A percentile compares a stretch with the other conserved stretches of the same genome.
These are phyloP conservation scores for Endocladia muricata DNA, from an alignment of 31 red algal genomes.

Conservation along the genomic window DNA sequence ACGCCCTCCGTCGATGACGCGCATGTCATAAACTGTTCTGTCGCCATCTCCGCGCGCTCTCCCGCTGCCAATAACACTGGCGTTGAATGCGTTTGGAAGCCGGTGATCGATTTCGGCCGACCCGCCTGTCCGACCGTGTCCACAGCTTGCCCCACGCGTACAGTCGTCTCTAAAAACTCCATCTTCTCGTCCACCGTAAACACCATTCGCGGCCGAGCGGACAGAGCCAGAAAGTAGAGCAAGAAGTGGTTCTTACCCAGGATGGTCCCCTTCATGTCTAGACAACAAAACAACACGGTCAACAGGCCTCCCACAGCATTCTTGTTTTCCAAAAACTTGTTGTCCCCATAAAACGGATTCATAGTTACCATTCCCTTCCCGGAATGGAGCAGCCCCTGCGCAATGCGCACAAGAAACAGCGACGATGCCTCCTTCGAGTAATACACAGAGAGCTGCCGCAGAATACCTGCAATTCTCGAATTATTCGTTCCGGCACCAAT, in stretches of 20 bases:
- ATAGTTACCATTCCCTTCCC: constrained; percentile 86
- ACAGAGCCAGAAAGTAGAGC: constrained; percentile 81
- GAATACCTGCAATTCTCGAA: constrained; percentile 82
- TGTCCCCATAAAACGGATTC: constrained; percentile 72
- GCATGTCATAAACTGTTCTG: constrained; percentile 72
- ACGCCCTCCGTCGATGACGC: constrained; percentile 83
- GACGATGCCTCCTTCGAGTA: constrained; percentile 81
- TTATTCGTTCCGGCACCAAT: constrained; percentile 95
- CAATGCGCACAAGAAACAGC: constrained; percentile 84
- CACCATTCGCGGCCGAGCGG: constrained; percentile 84
- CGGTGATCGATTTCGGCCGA: constrained; percentile 89
- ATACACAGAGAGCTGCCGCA: constrained; percentile 86
- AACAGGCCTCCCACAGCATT: constrained; percentile 77
- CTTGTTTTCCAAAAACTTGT: constrained; percentile 62
- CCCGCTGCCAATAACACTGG: constrained; percentile 87
- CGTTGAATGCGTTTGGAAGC: constrained; percentile 96
- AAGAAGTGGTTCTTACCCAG: constrained; percentile 94
- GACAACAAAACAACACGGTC: constrained; percentile 76
- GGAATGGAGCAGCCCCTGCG: constrained; percentile 89
- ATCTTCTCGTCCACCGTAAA: constrained; percentile 87
- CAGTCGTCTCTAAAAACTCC: constrained; percentile 66
- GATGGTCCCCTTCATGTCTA: constrained; percentile 82
- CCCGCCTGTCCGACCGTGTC: constrained; percentile 98
- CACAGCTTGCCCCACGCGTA: constrained; percentile 96
- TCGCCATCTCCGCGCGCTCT: constrained; percentile 93